Evolutionary conservation across 345 rosid species (phyloP).

Genomic region (Fremontodendron californicum): DNA sequence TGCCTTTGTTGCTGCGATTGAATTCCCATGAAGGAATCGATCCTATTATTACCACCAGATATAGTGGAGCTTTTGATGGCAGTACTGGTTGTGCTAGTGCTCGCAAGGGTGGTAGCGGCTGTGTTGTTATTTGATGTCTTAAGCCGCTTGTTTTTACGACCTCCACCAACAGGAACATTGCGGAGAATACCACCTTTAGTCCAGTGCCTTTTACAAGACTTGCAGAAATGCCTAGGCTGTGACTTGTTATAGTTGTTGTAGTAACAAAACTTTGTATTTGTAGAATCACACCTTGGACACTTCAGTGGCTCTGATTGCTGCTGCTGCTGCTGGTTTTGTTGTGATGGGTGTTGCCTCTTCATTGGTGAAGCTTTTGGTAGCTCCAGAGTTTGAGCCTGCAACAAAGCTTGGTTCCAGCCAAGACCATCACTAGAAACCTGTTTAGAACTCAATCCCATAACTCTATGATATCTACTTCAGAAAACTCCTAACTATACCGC

Average conservation of each 20-base stretch:
- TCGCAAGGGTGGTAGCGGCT: background rate
- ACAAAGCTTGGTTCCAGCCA: conserved; percentile 43
- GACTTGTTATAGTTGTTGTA: conserved; percentile 86
- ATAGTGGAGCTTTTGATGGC: background rate
- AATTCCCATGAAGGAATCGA: conserved; percentile 18
- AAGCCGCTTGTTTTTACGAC: conserved; percentile 68
- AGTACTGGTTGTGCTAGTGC: background rate
- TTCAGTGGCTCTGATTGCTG: conserved; percentile 51
- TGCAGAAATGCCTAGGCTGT: conserved; percentile 91
- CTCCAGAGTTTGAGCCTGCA: conserved; percentile 34
- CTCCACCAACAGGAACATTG: conserved; percentile 87
- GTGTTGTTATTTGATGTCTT: conserved; percentile 28
- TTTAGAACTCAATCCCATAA: conserved; percentile 51
- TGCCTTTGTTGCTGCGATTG: conserved; percentile 27
- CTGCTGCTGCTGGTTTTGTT: conserved; percentile 32
- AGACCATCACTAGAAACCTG: conserved; percentile 40
- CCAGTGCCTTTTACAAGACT: conserved; percentile 93
- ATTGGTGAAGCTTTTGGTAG: conserved; percentile 26
- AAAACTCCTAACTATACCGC: background rate
- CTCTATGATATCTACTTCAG: background rate
- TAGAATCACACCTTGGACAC: conserved; percentile 90
- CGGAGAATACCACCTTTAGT: conserved; percentile 87
- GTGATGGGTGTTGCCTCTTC: conserved; percentile 28
- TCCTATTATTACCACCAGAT: conserved; percentile 10
- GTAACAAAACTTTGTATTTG: conserved; percentile 89